Evolutionary conservation across 2,329 filamentous ascomycete species (phyloP).

Genomic region (Aurifilum marmelostoma): DNA sequence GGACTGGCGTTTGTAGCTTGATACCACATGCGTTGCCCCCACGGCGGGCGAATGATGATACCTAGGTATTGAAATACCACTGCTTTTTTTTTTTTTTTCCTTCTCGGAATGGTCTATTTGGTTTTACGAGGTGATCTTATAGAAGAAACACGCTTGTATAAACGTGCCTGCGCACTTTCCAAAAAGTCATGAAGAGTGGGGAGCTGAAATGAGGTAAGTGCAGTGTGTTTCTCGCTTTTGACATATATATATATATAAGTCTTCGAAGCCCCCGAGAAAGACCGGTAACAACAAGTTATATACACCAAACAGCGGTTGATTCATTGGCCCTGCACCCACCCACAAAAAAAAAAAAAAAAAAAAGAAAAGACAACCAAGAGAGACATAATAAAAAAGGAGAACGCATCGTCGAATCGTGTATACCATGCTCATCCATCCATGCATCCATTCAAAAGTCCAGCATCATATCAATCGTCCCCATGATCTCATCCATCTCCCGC

Average conservation of each 20-base stretch:
- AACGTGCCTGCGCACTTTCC: no score
- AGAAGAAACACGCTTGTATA: no score
- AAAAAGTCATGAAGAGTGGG: not conserved
- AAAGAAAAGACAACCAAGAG: not conserved
- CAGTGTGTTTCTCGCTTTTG: not conserved
- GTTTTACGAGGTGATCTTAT: no score
- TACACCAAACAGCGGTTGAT: not conserved
- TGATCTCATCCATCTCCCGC: conserved; percentile 24
- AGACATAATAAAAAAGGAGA: not conserved
- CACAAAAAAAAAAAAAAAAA: not conserved
- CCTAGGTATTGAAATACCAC: conserved; percentile 24
- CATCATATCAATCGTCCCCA: conserved; percentile 26
- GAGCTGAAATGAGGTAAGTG: not conserved
- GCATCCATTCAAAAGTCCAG: conserved; percentile 16
- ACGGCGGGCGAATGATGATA: conserved; percentile 12
- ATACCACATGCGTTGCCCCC: conserved; percentile 26
- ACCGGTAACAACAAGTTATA: conserved; percentile 8
- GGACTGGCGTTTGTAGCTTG: conserved; percentile 23
- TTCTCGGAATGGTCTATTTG: not conserved
- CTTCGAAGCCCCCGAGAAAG: not conserved
- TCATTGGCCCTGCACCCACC: not conserved
- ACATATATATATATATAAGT: not conserved
- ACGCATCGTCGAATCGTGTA: not conserved
- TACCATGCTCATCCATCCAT: conserved; percentile 1
- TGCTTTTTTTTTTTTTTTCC: conserved; percentile 8